A percentile compares a stretch with the other conserved stretches of the same genome.
phyloP scores from a whole-genome alignment of 2,329 filamentous ascomycete species.

The Periconia sp. region DNA sequence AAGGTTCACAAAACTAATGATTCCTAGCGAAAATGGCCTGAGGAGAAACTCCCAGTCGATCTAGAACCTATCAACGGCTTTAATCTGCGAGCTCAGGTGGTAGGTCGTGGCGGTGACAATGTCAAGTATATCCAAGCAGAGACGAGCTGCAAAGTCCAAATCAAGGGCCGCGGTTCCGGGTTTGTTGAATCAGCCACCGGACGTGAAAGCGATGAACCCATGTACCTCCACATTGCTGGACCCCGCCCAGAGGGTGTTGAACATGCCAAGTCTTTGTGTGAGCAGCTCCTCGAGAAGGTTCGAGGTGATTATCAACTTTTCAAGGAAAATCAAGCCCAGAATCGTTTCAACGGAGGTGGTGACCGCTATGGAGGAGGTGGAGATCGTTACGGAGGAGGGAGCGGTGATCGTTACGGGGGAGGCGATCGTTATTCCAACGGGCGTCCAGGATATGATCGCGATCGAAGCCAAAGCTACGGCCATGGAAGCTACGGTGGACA shows the following conservation, averaged over 20 bases:
- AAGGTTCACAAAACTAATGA: constrained; percentile 22
- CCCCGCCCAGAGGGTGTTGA: constrained; percentile 86
- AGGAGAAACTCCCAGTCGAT: constrained; percentile 88
- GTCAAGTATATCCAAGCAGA: constrained; percentile 98
- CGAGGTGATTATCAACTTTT: constrained; percentile 85
- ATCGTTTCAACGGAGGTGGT: constrained; percentile 46
- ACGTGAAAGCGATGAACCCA: constrained; percentile 88
- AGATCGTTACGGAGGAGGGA: constrained; percentile 30
- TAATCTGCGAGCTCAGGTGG: constrained; percentile 93
- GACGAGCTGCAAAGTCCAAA: constrained; percentile 93
- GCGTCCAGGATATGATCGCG: constrained; percentile 37
- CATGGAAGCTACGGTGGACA: constrained; percentile 42
- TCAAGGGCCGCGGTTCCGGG: constrained; percentile 93
- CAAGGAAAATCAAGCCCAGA: constrained; percentile 61
- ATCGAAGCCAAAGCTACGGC: constrained; percentile 45
- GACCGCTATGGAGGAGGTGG: constrained; percentile 37
- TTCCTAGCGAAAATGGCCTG: constrained; percentile 91
- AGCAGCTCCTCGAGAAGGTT: constrained; percentile 84
- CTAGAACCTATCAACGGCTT: constrained; percentile 92
- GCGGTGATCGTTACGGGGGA: constrained; percentile 43
- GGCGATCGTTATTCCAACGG: constrained; percentile 37
- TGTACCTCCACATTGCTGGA: constrained; percentile 94
- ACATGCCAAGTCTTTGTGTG: constrained; percentile 83
- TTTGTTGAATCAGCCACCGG: constrained; percentile 90
- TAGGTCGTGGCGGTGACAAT: constrained; percentile 90